phyloP scores from a whole-genome alignment of 1,284 basidiomycete genomes.

The Lentinus polychrous region DNA sequence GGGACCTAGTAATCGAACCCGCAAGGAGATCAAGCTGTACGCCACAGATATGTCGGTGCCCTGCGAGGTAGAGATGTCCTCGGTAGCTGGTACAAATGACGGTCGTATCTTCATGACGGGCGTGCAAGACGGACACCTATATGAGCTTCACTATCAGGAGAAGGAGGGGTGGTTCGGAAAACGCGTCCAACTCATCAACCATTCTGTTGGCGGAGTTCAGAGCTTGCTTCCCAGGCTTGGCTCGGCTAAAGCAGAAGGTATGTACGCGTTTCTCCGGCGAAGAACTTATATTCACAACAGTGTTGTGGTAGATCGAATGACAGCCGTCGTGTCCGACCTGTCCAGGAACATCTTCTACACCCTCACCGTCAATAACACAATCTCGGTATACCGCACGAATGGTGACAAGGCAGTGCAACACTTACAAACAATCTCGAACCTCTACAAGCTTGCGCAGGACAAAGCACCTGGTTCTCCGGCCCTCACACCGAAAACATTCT shows the following conservation, averaged over 20 bases:
- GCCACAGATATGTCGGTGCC: constrained; percentile 81
- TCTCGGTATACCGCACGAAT: constrained; percentile 59
- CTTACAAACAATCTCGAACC: constrained; percentile 58
- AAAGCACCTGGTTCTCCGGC: constrained; percentile 70
- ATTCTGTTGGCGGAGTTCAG: constrained; percentile 68
- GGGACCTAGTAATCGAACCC: constrained; percentile 38
- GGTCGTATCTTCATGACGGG: constrained; percentile 93
- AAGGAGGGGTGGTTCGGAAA: constrained; percentile 93
- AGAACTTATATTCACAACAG: constrained; percentile 6
- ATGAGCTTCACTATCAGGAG: constrained; percentile 91
- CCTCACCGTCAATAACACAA: constrained; percentile 60
- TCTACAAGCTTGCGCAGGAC: constrained; percentile 67
- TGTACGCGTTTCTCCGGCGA: constrained; percentile 6
- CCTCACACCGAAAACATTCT: constrained; percentile 60
- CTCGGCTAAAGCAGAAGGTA: constrained; percentile 55
- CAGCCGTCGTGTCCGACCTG: constrained; percentile 58
- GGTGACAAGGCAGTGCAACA: constrained; percentile 61
- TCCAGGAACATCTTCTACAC: constrained; percentile 70
- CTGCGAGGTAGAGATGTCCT: constrained; percentile 80
- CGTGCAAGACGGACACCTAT: constrained; percentile 80
- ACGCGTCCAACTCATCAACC: constrained; percentile 75
- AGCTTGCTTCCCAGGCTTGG: constrained; percentile 67
- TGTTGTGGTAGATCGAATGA: constrained; percentile 52
- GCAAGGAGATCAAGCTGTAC: constrained; percentile 81
- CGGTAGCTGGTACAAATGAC: constrained; percentile 71